A percentile compares a stretch with the other conserved stretches of the same genome.
Conservation (phyloP, 371 early-diverging fungal species). For the Lichtheimia hyalospora region DNA sequence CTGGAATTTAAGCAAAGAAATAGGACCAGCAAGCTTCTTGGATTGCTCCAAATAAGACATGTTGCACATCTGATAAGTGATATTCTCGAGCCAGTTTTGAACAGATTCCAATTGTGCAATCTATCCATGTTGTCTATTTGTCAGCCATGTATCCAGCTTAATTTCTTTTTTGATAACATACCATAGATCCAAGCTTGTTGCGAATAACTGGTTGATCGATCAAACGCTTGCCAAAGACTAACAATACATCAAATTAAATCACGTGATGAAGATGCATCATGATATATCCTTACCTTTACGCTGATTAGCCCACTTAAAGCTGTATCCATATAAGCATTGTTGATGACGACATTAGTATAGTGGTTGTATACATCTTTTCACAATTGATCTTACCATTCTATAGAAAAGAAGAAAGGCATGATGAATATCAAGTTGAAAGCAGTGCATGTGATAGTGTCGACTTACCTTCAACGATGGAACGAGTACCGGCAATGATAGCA, state of each 20-base stretch:
- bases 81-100: constrained; percentile 62
- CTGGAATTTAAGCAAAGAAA: constrained; percentile 63
- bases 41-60: constrained; percentile 63
- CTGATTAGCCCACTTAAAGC: constrained; percentile 82
- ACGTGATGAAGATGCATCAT: constrained; percentile 67
- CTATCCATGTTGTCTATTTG: constrained; percentile 35
- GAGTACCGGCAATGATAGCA: constrained; percentile 77
- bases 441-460: not conserved
- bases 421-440: not conserved
- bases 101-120: constrained; percentile 57
- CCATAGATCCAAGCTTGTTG: constrained; percentile 61
- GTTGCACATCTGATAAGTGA: constrained; percentile 67
- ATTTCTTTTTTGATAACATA: constrained; percentile 22
- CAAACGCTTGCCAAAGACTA: constrained; percentile 80
- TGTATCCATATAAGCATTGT: not conserved
- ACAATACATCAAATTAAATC: constrained; percentile 65
- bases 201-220: constrained; percentile 67
- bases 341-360: too few relatives aligned
- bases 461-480: constrained; percentile 76
- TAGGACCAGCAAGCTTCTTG: constrained; percentile 66
- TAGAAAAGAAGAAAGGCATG: not conserved
- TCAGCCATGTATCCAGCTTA: constrained; percentile 9
- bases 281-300: constrained; percentile 81
- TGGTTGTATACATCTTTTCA: not conserved
- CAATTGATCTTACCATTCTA: constrained; percentile 7